Evolutionary conservation across 176 grass and related monocot genomes (phyloP), one percentile per base, ranked within the genome.

Genomic region (Ananas comosus): DNA sequence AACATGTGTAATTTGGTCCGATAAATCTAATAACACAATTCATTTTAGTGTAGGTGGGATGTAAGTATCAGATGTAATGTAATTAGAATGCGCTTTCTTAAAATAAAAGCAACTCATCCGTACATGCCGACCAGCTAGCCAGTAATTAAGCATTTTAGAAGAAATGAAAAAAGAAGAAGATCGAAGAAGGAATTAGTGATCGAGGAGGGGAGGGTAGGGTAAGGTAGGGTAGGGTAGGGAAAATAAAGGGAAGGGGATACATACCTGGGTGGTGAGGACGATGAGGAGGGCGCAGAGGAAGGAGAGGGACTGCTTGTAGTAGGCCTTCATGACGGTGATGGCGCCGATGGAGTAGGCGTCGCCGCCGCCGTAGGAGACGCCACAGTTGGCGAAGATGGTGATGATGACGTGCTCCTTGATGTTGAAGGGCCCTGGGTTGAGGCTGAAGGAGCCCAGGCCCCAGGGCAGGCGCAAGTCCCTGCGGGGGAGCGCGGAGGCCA

Each of bases 371-470:
- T 76, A 86, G 9, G 91, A 96, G 4, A 96, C 91, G 51, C 91
- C 91, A 53, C 88, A 96, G 79, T 96, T 96, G 74, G 91, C 91
- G 65, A 96, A 88, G 78, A 96, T 86, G 59, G 91, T 91, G 82
- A 96, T 80, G 74, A 96, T 88, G 48, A 96, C 91, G 59, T 96
- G 91, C 82, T 96, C 91, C 88, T 96, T 96, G 76, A 96, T 80
- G 85, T 96, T 96, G 76, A 96, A 96, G 0, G 91, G 88, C 0
- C 91, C 85, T 51, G 91, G 91, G 74, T 96, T 96, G 80, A 96
- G 91, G 73, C 86, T 96, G 78, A 96, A 96, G 72, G 56, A 78
- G 0, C 91, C 81, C 11, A 81, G 75, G 0, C 80, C 82, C 2
- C 87, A 81, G 9, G 83, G 61, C 0, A 96, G 0, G 9, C 70